phyloP scores from a whole-genome alignment of 345 rosid species.

The Schrenkiella parvula region DNA sequence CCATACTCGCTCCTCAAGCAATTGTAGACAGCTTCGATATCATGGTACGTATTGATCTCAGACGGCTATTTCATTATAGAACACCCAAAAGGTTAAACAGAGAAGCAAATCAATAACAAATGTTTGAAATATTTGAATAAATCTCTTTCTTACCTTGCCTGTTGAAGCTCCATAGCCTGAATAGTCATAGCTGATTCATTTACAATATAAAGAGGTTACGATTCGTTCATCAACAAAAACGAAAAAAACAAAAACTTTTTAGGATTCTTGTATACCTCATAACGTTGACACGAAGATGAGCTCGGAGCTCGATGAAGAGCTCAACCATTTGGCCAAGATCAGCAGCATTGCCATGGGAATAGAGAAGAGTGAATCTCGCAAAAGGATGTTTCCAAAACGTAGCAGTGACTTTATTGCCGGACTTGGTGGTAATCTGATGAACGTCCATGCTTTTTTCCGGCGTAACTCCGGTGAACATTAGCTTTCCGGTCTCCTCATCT shows the following conservation, averaged over 20 bases:
- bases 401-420: too few species aligned
- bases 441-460: conserved; percentile 77
- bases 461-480: conserved; percentile 56
- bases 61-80: too few species aligned
- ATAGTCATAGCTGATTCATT: conserved; percentile 75
- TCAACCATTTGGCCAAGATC: too few species aligned
- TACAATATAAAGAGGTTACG: neutral
- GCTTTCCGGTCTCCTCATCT: conserved; percentile 56
- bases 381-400: too few species aligned
- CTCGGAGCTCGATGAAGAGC: too few species aligned
- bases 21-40: too few species aligned
- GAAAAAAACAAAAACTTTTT: neutral
- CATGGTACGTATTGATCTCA: too few species aligned
- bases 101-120: neutral
- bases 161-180: conserved; percentile 96
- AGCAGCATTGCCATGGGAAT: too few species aligned
- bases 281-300: too few species aligned
- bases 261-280: neutral
- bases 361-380: too few species aligned
- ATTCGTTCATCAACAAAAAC: neutral
- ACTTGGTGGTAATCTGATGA: conserved; percentile 67
- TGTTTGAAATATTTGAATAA: neutral
- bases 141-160: conserved; percentile 55
- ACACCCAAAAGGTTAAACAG: too few species aligned
- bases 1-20: too few species aligned